phyloP scores from a whole-genome alignment of 2,329 filamentous ascomycete genomes.

The Didymella pinodella region DNA sequence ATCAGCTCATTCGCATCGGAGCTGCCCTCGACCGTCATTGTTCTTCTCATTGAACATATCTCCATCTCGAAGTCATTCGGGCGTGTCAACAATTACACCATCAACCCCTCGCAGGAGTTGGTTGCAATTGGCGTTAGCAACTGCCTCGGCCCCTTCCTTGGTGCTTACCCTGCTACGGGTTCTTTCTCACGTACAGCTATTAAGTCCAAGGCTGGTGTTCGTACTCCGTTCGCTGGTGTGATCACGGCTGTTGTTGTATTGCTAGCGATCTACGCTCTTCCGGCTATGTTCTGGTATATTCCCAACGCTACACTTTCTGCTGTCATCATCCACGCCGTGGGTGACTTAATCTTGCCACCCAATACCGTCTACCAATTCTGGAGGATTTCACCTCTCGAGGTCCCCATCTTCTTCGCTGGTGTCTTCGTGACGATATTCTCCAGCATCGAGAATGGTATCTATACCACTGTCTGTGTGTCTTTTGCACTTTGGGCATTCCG shows the following conservation, averaged over 20 bases:
- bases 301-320: conserved; percentile 80
- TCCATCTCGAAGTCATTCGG: conserved; percentile 98
- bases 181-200: conserved; percentile 97
- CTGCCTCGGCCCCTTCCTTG: conserved; percentile 87
- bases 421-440: conserved; percentile 90
- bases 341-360: conserved; percentile 88
- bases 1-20: conserved; percentile 74
- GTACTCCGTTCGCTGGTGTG: conserved; percentile 87
- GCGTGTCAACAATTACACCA: conserved; percentile 92
- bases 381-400: conserved; percentile 88
- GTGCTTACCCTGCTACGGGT: conserved; percentile 89
- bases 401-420: conserved; percentile 90
- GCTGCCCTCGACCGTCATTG: conserved; percentile 86
- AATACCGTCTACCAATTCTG: conserved; percentile 96
- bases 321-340: conserved; percentile 95
- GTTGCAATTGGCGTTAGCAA: conserved; percentile 92
- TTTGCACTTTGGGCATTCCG: conserved; percentile 82
- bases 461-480: conserved; percentile 81
- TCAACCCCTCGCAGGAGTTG: conserved; percentile 94
- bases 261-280: conserved; percentile 86
- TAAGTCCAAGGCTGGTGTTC: conserved; percentile 94
- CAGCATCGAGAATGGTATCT: conserved; percentile 91
- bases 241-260: conserved; percentile 87
- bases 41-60: conserved; percentile 96
- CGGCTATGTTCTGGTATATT: conserved; percentile 93